These are phyloP conservation scores for Lithospermum erythrorhizon DNA, from an alignment of 257 asterid genomes.

Conservation along the genomic window DNA sequence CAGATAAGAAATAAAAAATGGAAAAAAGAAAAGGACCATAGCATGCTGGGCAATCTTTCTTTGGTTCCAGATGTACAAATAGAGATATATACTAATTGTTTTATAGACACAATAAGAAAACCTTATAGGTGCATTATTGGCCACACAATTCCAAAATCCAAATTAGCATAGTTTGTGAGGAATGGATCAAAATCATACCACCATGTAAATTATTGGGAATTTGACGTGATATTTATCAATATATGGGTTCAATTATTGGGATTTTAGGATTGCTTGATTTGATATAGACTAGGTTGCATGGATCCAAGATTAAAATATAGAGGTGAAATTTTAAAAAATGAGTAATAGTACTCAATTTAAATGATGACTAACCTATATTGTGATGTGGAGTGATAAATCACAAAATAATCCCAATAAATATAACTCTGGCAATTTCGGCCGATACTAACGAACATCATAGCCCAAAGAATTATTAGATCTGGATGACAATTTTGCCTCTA, in stretches of 20 bases:
- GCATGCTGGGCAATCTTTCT: neutral
- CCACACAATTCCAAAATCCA: constrained; percentile 41
- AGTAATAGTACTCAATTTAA: too few relatives aligned
- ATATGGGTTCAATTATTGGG: neutral
- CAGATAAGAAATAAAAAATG: neutral
- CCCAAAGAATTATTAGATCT: too few relatives aligned
- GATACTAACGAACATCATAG: too few relatives aligned
- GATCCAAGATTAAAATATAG: too few relatives aligned
- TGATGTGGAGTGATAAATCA: too few relatives aligned
- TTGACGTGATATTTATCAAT: constrained; percentile 1
- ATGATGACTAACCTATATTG: too few relatives aligned
- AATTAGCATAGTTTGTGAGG: constrained; percentile 19
- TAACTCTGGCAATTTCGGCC: too few relatives aligned
- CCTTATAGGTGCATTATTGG: constrained; percentile 29
- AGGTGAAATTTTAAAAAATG: too few relatives aligned
- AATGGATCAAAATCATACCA: constrained; percentile 13
- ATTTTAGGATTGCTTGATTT: neutral
- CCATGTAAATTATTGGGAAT: constrained; percentile 4
- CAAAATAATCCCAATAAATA: too few relatives aligned
- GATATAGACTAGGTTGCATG: neutral
- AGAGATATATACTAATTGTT: neutral
- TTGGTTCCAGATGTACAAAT: constrained; percentile 1
- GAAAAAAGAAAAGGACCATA: neutral
- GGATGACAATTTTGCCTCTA: too few relatives aligned
- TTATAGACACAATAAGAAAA: neutral